Base-by-base conservation (phyloP, 495 filamentous ascomycete species). In the Daldinia concentrica region DNA sequence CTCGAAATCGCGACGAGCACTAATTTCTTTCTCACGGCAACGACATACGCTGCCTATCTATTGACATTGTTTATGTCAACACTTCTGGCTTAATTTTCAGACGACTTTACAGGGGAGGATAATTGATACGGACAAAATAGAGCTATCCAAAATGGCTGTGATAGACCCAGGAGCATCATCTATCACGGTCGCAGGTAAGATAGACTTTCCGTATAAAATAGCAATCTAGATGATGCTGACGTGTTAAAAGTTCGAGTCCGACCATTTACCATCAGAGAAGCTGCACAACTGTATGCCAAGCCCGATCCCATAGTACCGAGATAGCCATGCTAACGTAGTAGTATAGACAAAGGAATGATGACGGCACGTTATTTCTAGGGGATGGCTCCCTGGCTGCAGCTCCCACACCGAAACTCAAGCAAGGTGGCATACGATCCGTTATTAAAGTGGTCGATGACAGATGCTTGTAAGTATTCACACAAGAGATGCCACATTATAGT, bases 401-500 rank as follows among this genome's bases (percentile, higher is more conserved):
- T 26, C 94, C 94, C 26, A 86, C 90, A 9, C 94, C 94, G 22
- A 95, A 95, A 77, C 87, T 97, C 19, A 88, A 90, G 73, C 88
- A 91, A 71, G 95, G 95, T 71, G 96, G 95, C 2, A 87, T 99
- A 27, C 86, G 94, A 58, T 89, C 92, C 0, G 92, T 99, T 64
- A 91, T 99, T 77, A 98, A 97, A 82, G 94, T 98, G 2, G 88
- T 99, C 57, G 95, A 99, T 77, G 94, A 98, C 77, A 91, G 90
- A 75, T 97, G 96, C 84, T 82, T 99, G 95, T 99, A 86, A 73
- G 93, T 87, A n/a, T 36, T 24, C n/a, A 24, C 3, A 22, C 8
- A n/a, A 43, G 3, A 36, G 9, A 57, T 9, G 14, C 2, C 0
- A 36, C 19, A 30, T 32, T 14, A 29, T 17, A 30, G n/a, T 32